Evolutionary conservation across 2,329 filamentous ascomycete genomes (phyloP).

Genomic region (Rutstroemia sp.): DNA sequence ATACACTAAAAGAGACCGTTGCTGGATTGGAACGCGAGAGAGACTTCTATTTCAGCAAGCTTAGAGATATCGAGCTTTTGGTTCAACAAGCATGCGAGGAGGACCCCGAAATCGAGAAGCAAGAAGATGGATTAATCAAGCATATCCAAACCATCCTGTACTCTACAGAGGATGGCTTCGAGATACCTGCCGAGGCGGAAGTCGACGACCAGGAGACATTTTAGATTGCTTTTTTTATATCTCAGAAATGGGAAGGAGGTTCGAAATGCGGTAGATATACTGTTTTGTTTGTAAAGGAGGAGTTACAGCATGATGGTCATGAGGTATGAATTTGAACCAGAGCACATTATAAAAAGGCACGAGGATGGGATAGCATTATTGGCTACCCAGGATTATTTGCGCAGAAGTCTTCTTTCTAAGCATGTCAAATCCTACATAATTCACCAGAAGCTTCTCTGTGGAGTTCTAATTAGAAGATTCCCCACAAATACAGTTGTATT

Average conservation of each 20-base stretch:
- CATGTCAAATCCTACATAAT: slow-evolving; percentile 9
- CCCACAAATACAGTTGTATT: background rate
- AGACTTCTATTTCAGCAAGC: slow-evolving; percentile 99
- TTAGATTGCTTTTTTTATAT: slow-evolving; percentile 31
- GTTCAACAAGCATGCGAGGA: slow-evolving; percentile 90
- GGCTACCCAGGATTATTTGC: slow-evolving; percentile 2
- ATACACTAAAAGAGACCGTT: slow-evolving; percentile 90
- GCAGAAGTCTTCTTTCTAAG: slow-evolving; percentile 2
- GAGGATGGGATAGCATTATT: slow-evolving; percentile 6
- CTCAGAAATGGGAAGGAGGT: slow-evolving; percentile 14
- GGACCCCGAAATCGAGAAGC: slow-evolving; percentile 87
- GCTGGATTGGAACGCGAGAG: slow-evolving; percentile 88
- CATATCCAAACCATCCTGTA: slow-evolving; percentile 95
- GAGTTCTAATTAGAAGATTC: slow-evolving; percentile 6
- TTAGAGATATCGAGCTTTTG: slow-evolving; percentile 91
- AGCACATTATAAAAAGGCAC: slow-evolving; percentile 7
- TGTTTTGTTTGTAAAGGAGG: slow-evolving; percentile 21
- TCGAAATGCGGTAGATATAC: slow-evolving; percentile 8
- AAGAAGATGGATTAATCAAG: slow-evolving; percentile 86
- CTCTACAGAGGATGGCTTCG: slow-evolving; percentile 89
- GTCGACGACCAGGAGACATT: slow-evolving; percentile 72
- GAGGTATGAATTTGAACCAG: slow-evolving; percentile 18
- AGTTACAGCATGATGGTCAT: slow-evolving; percentile 19
- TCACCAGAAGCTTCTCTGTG: background rate
- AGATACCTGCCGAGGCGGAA: slow-evolving; percentile 72